phyloP scores from a whole-genome alignment of 2,329 filamentous ascomycete genomes.

The Apiospora hydei region DNA sequence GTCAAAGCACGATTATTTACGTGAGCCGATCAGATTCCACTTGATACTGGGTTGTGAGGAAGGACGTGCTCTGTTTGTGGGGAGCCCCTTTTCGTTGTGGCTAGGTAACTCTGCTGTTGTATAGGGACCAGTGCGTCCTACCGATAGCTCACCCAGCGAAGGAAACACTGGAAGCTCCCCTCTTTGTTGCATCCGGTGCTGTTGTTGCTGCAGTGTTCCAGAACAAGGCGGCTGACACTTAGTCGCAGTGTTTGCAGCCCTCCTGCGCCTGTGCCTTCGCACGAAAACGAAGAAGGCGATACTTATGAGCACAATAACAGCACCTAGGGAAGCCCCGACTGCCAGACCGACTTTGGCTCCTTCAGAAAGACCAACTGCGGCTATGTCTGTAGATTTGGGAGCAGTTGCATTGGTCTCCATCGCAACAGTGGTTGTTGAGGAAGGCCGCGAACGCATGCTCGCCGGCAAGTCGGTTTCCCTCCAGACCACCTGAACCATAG shows the following conservation, averaged over 20 bases:
- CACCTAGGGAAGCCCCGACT: constrained; percentile 22
- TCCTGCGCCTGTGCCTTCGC: background rate
- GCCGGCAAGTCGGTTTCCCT: constrained; percentile 19
- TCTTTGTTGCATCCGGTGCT: background rate
- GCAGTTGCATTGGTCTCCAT: constrained; percentile 1
- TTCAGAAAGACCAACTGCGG: constrained; percentile 12
- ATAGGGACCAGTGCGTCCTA: background rate
- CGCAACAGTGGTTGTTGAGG: constrained; percentile 19
- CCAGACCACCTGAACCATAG: constrained; percentile 1
- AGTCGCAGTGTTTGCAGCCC: background rate
- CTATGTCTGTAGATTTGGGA: background rate
- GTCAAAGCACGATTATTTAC: background rate
- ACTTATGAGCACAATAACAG: constrained; percentile 8
- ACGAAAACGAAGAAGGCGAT: constrained; percentile 14
- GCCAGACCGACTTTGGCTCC: constrained; percentile 22
- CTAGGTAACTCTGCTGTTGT: background rate
- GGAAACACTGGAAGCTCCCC: background rate
- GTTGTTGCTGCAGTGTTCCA: background rate
- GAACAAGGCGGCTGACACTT: background rate
- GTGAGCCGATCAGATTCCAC: background rate
- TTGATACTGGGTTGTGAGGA: background rate
- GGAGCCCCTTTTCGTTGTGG: background rate
- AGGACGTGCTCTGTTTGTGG: background rate
- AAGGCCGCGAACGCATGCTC: constrained; percentile 21
- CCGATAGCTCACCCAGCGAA: background rate